A percentile compares a stretch with the other conserved stretches of the same genome.
Conservation (phyloP, 2,329 filamentous ascomycete species). For the Trichoderma cornu-damae region DNA sequence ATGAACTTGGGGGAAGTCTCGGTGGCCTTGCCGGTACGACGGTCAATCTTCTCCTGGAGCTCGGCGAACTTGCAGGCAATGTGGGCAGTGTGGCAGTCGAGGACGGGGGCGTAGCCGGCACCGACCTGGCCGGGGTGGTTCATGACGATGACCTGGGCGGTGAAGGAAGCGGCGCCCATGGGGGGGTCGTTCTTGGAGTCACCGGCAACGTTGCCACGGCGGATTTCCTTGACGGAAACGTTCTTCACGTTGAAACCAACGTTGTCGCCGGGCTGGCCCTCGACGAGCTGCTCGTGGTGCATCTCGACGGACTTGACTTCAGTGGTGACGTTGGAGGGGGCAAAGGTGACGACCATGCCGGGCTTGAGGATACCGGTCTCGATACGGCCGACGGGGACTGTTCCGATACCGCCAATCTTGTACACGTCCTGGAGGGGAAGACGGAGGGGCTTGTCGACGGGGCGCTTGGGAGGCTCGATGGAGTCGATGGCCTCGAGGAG, state of each 20-base stretch:
- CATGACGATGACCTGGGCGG: constrained; percentile 99
- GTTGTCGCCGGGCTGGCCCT: constrained; percentile 99
- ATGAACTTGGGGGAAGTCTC: constrained; percentile 96
- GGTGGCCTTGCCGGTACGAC: constrained; percentile 97
- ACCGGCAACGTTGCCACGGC: constrained; percentile 99
- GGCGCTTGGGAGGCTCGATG: constrained; percentile 88
- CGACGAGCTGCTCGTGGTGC: constrained; percentile 97
- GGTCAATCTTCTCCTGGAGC: constrained; percentile 99
- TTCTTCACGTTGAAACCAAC: constrained; percentile 99
- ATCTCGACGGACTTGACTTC: constrained; percentile 99
- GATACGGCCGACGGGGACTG: constrained; percentile 99
- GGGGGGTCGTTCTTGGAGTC: constrained; percentile 99
- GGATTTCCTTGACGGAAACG: constrained; percentile 99
- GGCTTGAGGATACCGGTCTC: constrained; percentile 96
- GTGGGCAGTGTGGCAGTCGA: constrained; percentile 99
- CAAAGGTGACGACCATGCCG: constrained; percentile 95
- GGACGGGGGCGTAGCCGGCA: constrained; percentile 97
- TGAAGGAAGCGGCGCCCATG: constrained; percentile 84
- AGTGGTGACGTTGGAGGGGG: constrained; percentile 97
- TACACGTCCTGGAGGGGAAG: constrained; percentile 99
- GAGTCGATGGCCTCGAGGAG: constrained; percentile 98
- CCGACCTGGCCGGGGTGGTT: constrained; percentile 99
- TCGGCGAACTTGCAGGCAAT: constrained; percentile 99
- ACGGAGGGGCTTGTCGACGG: constrained; percentile 98
- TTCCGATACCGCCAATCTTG: constrained; percentile 99